Evolutionary conservation across 441 rosid species (phyloP), one percentile per base, ranked within the genome.

Genomic region (Pelargonium cotyledonis): DNA sequence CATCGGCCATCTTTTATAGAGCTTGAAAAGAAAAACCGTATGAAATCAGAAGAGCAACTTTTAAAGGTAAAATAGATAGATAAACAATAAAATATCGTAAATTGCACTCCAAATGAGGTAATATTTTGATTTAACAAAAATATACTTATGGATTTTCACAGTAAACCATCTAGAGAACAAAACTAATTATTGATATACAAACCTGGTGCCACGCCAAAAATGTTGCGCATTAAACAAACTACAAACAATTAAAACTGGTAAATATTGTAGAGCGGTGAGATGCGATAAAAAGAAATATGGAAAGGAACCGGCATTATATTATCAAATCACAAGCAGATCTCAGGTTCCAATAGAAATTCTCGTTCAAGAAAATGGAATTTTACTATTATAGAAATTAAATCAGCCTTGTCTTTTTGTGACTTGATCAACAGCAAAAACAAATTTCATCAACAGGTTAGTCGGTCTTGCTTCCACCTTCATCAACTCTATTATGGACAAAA

Each of bases 1-100:
- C 57, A 14, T 53, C 87, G 6, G 89, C 89, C 89, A 85, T 85
- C 65, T 76, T 73, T 61, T 74, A 76, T 70, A 31, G 76, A 51
- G 81, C 83, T 81, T 51, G 68, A 69, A 62, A 44, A 53, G 41
- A 35, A 46, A 71, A 78, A 46, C 21, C 0, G 63, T 11, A 43
- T 23, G 18, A 3, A 1, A 16, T 65, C 1, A 51, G 4, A 47
- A 38, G 16, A 18, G 4, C 46, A 15, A 38, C 14, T 15, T 12
- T 16, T 8, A n/a, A 40, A 16, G 7, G 66, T 47, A 9, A 47
- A 9, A 47, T 35, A 14, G 5, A 51, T 4, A 51, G 5, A 51
- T 14, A 14, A 16, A 53, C 40, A 61, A 61, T 21, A 61, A 61
- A 21, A 21, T 23, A 23, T 61, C 2, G 61, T 6, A 55, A 16